Conservation (phyloP, 345 rosid genomes). For the Acer saccharum region DNA sequence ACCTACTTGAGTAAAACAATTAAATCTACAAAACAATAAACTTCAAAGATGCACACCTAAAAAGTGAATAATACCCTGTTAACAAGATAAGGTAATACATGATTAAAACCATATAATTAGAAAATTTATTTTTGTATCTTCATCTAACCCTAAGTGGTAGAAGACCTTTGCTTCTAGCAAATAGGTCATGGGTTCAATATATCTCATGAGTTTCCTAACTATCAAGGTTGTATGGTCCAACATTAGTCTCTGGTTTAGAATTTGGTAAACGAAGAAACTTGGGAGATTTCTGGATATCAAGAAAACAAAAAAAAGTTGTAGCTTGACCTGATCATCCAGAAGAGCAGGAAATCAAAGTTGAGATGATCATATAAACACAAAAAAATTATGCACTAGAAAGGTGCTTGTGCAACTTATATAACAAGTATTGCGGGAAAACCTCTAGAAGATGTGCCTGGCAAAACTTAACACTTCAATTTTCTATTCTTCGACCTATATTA, state of each 20-base stretch:
- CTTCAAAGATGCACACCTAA: neutral
- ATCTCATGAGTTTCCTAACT: neutral
- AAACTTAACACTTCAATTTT: neutral
- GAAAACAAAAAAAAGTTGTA: no score
- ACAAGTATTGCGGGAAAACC: no score
- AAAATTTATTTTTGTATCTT: no score
- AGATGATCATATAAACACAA: neutral
- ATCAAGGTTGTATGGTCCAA: neutral
- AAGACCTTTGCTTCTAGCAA: neutral
- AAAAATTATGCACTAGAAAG: no score
- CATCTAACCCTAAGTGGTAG: neutral
- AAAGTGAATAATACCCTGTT: neutral
- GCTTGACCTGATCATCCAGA: neutral
- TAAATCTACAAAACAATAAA: neutral
- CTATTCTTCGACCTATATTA: neutral
- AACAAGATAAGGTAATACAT: neutral
- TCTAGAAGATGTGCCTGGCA: neutral
- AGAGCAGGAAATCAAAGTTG: neutral
- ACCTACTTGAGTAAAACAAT: constrained; percentile 46
- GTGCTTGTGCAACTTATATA: neutral
- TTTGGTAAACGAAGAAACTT: neutral
- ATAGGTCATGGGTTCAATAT: no score
- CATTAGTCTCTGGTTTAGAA: neutral
- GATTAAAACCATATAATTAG: neutral
- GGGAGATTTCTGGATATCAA: neutral